Evolutionary conservation across 2,329 filamentous ascomycete genomes (phyloP).

Genomic region (Aspergillus texensis): DNA sequence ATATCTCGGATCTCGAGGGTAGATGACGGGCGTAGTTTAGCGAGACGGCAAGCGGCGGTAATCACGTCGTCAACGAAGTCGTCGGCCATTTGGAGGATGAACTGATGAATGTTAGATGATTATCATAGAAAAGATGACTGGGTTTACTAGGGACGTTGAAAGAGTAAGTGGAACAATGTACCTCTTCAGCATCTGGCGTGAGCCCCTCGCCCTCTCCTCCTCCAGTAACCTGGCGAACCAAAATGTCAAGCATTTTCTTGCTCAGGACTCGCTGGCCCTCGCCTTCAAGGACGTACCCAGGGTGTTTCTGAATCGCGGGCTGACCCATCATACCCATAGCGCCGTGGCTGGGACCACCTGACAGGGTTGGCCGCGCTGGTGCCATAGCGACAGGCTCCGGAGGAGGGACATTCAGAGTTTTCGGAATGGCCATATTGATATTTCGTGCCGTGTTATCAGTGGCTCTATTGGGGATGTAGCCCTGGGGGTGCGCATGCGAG

Average conservation of each 20-base stretch:
- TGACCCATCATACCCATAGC: conserved; percentile 83
- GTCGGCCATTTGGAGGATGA: conserved; percentile 84
- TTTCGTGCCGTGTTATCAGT: conserved; percentile 46
- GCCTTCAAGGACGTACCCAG: conserved; percentile 83
- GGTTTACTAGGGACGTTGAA: not conserved
- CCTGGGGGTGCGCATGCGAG: conserved; percentile 45
- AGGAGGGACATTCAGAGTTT: conserved; percentile 71
- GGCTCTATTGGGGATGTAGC: conserved; percentile 45
- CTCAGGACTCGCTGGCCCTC: conserved; percentile 92
- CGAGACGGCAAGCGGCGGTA: conserved; percentile 81
- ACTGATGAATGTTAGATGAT: conserved; percentile 53
- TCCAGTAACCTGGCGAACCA: conserved; percentile 91
- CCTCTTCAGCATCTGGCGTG: conserved; percentile 94
- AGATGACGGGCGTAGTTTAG: conserved; percentile 88
- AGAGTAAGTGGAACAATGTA: conserved; percentile 47
- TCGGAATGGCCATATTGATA: conserved; percentile 79
- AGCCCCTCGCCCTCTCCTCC: conserved; percentile 74
- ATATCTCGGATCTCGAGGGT: conserved; percentile 87
- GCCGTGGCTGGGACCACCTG: conserved; percentile 72
- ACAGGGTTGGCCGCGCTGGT: conserved; percentile 77
- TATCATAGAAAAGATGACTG: not conserved
- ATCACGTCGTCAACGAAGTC: conserved; percentile 94
- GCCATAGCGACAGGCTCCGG: conserved; percentile 76
- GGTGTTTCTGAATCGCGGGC: conserved; percentile 79
- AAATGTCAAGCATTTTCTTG: conserved; percentile 95